phyloP scores from a whole-genome alignment of 2,329 filamentous ascomycete genomes.

The Zymoseptoria pseudotritici region DNA sequence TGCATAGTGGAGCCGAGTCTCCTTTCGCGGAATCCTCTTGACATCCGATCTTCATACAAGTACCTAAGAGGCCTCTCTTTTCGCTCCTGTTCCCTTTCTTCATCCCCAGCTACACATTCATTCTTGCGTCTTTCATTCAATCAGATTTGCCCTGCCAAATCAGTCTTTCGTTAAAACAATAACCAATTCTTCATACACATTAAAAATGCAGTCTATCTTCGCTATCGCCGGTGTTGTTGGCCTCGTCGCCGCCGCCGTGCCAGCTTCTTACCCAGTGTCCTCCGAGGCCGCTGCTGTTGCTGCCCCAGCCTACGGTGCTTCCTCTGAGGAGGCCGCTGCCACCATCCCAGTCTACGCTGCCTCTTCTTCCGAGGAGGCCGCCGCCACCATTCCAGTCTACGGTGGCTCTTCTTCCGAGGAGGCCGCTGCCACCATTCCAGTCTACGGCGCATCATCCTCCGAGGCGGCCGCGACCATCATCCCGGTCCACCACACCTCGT shows the following conservation, averaged over 20 bases:
- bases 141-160: neutral
- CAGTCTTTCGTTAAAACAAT: neutral
- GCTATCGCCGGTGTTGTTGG: neutral
- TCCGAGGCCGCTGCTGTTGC: neutral
- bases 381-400: neutral
- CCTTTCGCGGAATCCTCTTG: neutral
- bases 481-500: slow-evolving; percentile 2
- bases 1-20: neutral
- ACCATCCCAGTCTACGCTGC: neutral
- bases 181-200: neutral
- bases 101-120: neutral
- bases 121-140: neutral
- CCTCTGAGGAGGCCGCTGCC: neutral
- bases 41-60: neutral
- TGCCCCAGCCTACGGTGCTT: neutral
- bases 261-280: neutral
- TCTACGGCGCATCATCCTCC: slow-evolving; percentile 1
- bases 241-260: neutral
- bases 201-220: neutral
- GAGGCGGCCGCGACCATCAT: neutral
- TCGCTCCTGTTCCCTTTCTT: neutral
- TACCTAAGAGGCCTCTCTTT: neutral
- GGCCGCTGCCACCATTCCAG: neutral
- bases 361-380: slow-evolving; percentile 1
- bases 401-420: neutral